A percentile compares a stretch with the other conserved stretches of the same genome.
Evolutionary conservation across 371 early-diverging fungal species (phyloP).

Genomic region (Synchytrium microbalum): DNA sequence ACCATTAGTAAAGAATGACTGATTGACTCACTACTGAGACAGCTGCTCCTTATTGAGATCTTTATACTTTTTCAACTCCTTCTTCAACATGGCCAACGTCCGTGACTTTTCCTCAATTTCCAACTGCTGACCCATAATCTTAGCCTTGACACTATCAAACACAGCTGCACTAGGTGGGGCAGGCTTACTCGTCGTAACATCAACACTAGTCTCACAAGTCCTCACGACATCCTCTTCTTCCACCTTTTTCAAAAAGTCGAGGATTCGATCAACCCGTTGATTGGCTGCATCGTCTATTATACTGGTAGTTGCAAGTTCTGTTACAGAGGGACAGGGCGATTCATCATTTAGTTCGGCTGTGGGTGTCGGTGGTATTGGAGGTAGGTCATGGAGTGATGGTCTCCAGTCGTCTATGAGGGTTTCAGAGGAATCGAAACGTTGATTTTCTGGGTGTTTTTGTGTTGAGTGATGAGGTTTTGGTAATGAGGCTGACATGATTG

Average conservation of each 20-base stretch:
- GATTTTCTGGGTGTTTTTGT: not conserved
- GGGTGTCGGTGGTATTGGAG: not conserved
- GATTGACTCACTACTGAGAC: constrained; percentile 20
- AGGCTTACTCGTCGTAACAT: not conserved
- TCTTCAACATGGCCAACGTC: constrained; percentile 24
- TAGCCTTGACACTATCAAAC: constrained; percentile 42
- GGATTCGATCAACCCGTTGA: constrained; percentile 24
- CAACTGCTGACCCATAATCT: constrained; percentile 36
- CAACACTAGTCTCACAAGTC: not conserved
- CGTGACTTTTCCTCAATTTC: constrained; percentile 36
- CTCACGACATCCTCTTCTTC: constrained; percentile 18
- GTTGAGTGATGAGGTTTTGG: not conserved
- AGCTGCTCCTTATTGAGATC: constrained; percentile 23
- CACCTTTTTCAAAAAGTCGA: constrained; percentile 26
- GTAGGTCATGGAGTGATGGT: not conserved
- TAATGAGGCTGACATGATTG: not conserved
- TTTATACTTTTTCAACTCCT: constrained; percentile 25
- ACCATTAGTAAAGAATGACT: not conserved
- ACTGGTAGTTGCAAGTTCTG: constrained; percentile 4
- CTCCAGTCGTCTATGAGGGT: not conserved
- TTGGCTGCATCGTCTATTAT: constrained; percentile 14
- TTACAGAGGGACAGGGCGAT: not conserved
- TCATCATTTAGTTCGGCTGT: not conserved
- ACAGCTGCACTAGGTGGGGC: constrained; percentile 16
- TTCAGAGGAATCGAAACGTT: not conserved